These are phyloP conservation scores for Auxenochlorella pyrenoidosa DNA, from an alignment of 139 green algal genomes.

Conservation along the genomic window DNA sequence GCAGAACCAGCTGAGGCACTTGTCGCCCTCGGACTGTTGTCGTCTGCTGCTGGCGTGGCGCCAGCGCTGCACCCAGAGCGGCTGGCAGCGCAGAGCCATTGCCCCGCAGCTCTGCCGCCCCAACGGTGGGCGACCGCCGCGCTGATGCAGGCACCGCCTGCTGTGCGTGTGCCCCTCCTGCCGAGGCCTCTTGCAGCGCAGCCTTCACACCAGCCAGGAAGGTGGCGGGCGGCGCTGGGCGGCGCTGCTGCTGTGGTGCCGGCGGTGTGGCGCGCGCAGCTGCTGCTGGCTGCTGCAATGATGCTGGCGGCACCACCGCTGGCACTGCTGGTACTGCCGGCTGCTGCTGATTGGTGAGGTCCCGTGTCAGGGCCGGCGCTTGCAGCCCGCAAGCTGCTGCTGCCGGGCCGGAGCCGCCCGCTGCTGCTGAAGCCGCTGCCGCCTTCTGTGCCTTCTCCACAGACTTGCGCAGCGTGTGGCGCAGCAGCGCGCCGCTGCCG, in stretches of 20 bases:
- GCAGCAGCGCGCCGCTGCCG: background rate
- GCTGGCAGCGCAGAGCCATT: background rate
- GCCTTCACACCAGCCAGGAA: conserved; percentile 20
- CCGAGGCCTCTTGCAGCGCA: conserved; percentile 12
- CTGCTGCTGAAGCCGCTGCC: background rate
- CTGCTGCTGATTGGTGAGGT: background rate
- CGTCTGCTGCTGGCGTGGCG: background rate
- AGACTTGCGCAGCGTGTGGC: conserved; percentile 1
- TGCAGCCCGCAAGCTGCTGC: background rate
- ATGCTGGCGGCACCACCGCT: background rate
- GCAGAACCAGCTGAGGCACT: conserved; percentile 6
- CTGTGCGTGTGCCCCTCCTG: background rate
- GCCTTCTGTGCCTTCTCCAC: background rate
- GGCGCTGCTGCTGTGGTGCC: conserved; percentile 11
- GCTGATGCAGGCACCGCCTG: background rate
- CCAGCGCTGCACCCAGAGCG: too few species aligned
- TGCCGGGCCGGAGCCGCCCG: background rate
- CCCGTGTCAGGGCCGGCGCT: background rate
- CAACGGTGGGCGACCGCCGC: background rate
- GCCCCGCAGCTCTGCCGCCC: background rate
- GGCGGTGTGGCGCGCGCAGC: background rate
- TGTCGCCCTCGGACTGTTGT: background rate
- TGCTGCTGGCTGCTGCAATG: background rate
- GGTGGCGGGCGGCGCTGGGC: background rate
- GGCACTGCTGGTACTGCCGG: background rate